Base-by-base conservation (phyloP, 169 alveolate species). In the Eimeria maxima region DNA sequence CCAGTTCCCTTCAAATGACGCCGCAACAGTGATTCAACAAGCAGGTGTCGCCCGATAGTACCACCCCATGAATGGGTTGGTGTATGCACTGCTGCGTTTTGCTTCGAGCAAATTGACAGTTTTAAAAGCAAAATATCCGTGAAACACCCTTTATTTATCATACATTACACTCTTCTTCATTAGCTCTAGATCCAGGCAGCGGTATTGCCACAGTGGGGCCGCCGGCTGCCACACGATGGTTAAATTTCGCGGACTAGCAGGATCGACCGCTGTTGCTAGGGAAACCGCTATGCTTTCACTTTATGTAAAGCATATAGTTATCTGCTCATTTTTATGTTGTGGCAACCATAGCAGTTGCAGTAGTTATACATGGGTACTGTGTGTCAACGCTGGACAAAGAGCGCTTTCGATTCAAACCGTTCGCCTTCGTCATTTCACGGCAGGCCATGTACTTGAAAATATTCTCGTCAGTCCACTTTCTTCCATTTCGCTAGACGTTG, bases 151-250 rank as follows among this genome's bases (percentile, higher is more conserved):
- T 47, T 44, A 76, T 44, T 76, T 47, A 76, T 8, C 33, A 8
- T 76, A 38, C 14, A 44, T 7, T 20, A 33, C 55, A 76, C 44
- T 20, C 44, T 76, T 76, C 63, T 7, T 44, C 22, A 76, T 22
- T 38, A 42, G 33, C 87, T 5, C 22, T 42, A 44, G 63, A 44
- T 76, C 87, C 55, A 24, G 63, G 22, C 87, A 76, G 44, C 44
- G 87, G 55, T 47, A 74, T 76, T 44, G 87, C 87, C 63, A 42
- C 27, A 47, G 87, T 76, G 87, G 87, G 87, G 87, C 87, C 63
- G 87, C 44, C 42, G 63, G 87, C 63, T 76, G 63, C 87, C 78
- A 29, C 78, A 69, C 78, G 44, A 29, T 69, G 78, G 78, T 69
- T 69, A 69, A 69, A 69, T 69, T 69, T 69, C 47, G 47, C 78